Evolutionary conservation across 495 filamentous ascomycete genomes (phyloP), one percentile per base, ranked within the genome.

Genomic region (Neurospora sp.): DNA sequence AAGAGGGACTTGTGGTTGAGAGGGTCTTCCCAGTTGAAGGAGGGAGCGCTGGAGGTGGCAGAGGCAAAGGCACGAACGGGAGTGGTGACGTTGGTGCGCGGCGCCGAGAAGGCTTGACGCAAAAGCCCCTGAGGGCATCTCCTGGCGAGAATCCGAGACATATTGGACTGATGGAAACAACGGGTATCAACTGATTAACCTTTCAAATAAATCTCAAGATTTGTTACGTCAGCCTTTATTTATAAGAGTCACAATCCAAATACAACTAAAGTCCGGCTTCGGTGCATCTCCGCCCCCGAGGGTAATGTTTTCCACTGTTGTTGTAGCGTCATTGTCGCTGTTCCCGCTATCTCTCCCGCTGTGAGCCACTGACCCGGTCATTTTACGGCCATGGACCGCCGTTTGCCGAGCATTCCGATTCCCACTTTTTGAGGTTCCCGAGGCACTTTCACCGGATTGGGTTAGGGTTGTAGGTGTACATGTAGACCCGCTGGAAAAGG

Each of bases 21-120:
- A 14, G 96, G 96, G 79, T 99, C 96, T 78, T 96, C 87, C 96
- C 96, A 99, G 80, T 95, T 88, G 81, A 98, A 98, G 71, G 53
- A 61, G 53, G 77, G 75, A n/a, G 74, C 9, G 46, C 42, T 44
- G 22, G 76, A 46, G 39, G 79, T 41, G 20, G 79, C 46, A 18
- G 78, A 76, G 38, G 79, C 76, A 71, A 74, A 78, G 74, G 66
- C 70, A 40, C 79, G 72, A 7, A 46, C 35, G 39, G 42, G 42
- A 59, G 27, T 42, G 10, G 46, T 53, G n/a, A 53, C 46, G 20
- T 53, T 53, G 46, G 46, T 53, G 22, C 44, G 70, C 7, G 53
- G 53, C 20, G 69, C 48, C 6, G 72, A 61, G 7, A 74, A 61
- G 38, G 74, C 35, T 46, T 40, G 71, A 9, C 61, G 41, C 16